These are phyloP conservation scores for Plantago major DNA, from an alignment of 257 asterid genomes.

Conservation along the genomic window DNA sequence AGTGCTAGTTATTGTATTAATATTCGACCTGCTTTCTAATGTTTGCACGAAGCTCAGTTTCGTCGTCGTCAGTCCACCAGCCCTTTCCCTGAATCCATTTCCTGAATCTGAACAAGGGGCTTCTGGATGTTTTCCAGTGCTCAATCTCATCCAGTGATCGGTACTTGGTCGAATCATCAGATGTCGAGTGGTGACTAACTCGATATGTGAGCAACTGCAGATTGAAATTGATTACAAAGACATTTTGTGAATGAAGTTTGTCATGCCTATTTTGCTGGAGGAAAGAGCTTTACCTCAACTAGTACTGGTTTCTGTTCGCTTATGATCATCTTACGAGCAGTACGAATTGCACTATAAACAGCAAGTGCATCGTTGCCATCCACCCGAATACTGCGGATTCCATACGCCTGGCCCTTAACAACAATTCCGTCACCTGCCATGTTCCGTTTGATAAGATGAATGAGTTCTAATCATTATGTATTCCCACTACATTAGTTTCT, in stretches of 20 bases:
- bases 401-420: constrained; percentile 76
- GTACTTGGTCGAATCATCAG: constrained; percentile 91
- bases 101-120: constrained; percentile 56
- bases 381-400: constrained; percentile 68
- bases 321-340: constrained; percentile 80
- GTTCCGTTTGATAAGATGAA: neutral
- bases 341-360: constrained; percentile 48
- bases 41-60: constrained; percentile 45
- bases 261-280: neutral
- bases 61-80: constrained; percentile 83
- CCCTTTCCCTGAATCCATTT: constrained; percentile 68
- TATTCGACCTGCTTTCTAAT: constrained; percentile 54
- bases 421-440: constrained; percentile 82
- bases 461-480: neutral
- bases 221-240: neutral
- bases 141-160: constrained; percentile 64
- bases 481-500: neutral
- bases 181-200: constrained; percentile 90
- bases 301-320: constrained; percentile 66
- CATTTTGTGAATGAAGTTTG: neutral
- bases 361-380: constrained; percentile 92
- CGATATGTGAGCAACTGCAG: constrained; percentile 72
- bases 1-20: neutral
- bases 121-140: constrained; percentile 64
- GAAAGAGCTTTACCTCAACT: constrained; percentile 57